Evolutionary conservation across 2,329 filamentous ascomycete species (phyloP), one percentile per base, ranked within the genome.

Genomic region (Pseudocercospora pini-densiflorae): DNA sequence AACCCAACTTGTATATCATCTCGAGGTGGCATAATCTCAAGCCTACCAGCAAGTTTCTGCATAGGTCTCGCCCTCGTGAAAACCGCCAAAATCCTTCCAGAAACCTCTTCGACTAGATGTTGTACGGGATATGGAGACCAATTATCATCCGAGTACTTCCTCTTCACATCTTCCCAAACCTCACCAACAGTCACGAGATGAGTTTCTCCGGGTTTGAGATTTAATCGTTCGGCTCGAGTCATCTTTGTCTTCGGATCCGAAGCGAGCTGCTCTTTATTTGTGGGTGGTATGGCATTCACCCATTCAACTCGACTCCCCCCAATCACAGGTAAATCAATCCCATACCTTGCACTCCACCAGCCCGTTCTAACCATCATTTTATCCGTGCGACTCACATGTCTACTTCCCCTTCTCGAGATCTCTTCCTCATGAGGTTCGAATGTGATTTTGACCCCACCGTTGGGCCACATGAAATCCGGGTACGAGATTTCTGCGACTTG

Each of bases 391-490:
- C 19, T n/a, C 5, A 63, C 23, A 54, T 60, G 61, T 21, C 23
- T 12, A 16, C 19, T 27, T 1, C 66, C 66, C n/a, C 54, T n/a
- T 4, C 66, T 54, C 6, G 53, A 54, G 10, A 68, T 47, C 19
- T 65, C 63, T 16, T 62, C 66, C 29, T 68, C 66, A n/a, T 68
- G 66, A 24, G 63, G 59, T 10, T 68, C 66, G 14, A 68, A 65
- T 10, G 29, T 60, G 2, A 68, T 54, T 9, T 27, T 59, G 1
- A 49, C 54, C 10, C 66, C 66, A 16, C 49, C 62, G 1, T 51
- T 51, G 16, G 61, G 61, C 14, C 59, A 61, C 49, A 67, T 64
- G 61, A 61, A 61, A 1, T 67, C 62, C 2, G 65, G 66, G 12
- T 60, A 65, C 29, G 58, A 40, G 14, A 65, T 53, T 8, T 62